Evolutionary conservation across 106 monocot species (phyloP).

Genomic region (Allium fistulosum): DNA sequence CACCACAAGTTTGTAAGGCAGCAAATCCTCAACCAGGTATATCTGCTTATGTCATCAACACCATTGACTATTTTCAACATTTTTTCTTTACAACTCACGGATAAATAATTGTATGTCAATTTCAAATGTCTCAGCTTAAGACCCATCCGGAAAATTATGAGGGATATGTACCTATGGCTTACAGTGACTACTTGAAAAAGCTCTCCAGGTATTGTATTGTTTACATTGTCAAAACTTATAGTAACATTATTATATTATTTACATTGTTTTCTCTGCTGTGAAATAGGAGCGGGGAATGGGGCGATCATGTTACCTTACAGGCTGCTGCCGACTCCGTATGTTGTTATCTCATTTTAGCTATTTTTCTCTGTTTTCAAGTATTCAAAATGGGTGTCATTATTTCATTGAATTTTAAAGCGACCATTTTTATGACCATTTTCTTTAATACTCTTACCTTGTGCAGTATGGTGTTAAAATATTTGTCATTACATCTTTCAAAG

Average conservation of each 20-base stretch:
- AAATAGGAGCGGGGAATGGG: conserved; percentile 83
- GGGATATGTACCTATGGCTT: conserved; percentile 96
- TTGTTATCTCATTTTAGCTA: background rate
- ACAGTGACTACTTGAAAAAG: conserved; percentile 77
- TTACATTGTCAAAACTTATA: background rate
- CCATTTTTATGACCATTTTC: no score
- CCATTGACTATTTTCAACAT: no score
- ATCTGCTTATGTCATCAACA: no score
- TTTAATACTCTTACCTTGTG: conserved; percentile 9
- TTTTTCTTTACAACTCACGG: no score
- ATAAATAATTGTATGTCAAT: background rate
- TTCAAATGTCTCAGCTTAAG: conserved; percentile 51
- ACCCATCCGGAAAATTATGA: conserved; percentile 74
- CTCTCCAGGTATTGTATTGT: conserved; percentile 45
- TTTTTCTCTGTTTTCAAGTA: no score
- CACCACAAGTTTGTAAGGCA: conserved; percentile 76
- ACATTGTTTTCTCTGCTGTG: background rate
- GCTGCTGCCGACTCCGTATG: conserved; percentile 79
- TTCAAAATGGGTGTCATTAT: no score
- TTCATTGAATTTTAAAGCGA: no score
- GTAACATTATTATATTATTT: background rate
- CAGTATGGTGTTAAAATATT: conserved; percentile 81
- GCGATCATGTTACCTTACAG: conserved; percentile 92
- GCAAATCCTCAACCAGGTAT: conserved; percentile 58
- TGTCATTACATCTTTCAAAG: conserved; percentile 35